Conservation (phyloP, 1,284 basidiomycete species). For the Naganishia sp. region DNA sequence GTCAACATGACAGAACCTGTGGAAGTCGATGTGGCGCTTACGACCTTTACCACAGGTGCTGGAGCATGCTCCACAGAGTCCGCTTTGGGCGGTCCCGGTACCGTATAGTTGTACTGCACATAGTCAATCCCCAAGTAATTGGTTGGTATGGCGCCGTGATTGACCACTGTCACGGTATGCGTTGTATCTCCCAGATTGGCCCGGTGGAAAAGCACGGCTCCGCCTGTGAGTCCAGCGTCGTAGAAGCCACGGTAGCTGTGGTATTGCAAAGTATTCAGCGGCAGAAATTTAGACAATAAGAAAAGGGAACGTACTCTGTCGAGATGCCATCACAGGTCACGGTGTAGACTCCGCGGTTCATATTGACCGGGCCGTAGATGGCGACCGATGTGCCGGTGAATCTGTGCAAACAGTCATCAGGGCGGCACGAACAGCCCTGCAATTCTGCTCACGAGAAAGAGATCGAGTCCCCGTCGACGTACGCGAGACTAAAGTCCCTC, state of each 20-base stretch:
- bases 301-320: not conserved
- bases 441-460: slow-evolving; percentile 1
- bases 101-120: slow-evolving; percentile 16
- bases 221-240: not conserved
- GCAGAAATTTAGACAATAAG: not conserved
- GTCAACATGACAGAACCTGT: not conserved
- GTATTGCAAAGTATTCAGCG: not conserved
- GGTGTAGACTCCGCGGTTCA: slow-evolving; percentile 9
- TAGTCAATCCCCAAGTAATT: slow-evolving; percentile 6
- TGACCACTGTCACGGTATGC: slow-evolving; percentile 12
- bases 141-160: not conserved
- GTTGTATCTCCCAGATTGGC: slow-evolving; percentile 2
- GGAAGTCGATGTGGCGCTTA: not conserved
- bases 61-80: too few species aligned
- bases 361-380: slow-evolving; percentile 6
- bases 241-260: slow-evolving; percentile 14
- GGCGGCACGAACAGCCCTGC: not conserved
- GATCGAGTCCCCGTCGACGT: not conserved
- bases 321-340: slow-evolving; percentile 3
- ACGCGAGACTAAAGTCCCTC: not conserved
- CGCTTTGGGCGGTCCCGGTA: not conserved
- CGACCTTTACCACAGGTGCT: not conserved
- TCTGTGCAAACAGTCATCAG: not conserved
- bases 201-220: slow-evolving; percentile 7
- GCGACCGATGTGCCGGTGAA: slow-evolving; percentile 12